A percentile compares a stretch with the other conserved stretches of the same genome.
phyloP scores from a whole-genome alignment of 768 basidiomycete genomes.

The Lactarius tabidus region DNA sequence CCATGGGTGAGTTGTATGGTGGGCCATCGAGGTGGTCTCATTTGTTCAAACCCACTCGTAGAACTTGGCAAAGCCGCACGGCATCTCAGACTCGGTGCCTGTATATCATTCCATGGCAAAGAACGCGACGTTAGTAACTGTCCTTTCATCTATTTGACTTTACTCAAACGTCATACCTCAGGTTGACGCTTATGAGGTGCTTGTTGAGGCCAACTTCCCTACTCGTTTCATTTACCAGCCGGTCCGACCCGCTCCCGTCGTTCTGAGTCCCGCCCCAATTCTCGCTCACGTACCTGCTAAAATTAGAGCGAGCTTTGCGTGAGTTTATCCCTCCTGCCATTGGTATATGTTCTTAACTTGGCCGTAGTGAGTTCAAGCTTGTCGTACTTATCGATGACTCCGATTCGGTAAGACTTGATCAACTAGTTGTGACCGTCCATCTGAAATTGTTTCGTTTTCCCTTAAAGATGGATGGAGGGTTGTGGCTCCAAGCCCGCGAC shows the following conservation, averaged over 20 bases:
- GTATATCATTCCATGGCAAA: constrained; percentile 35
- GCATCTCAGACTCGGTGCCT: constrained; percentile 32
- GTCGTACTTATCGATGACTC: constrained; percentile 42
- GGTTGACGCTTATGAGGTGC: constrained; percentile 35
- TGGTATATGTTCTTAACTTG: not conserved
- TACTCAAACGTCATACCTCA: constrained; percentile 10
- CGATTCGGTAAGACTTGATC: constrained; percentile 32
- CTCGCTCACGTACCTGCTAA: not conserved
- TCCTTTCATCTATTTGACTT: not conserved
- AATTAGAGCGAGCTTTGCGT: constrained; percentile 7
- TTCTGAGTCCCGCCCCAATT: too few species aligned
- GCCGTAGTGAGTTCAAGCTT: constrained; percentile 38
- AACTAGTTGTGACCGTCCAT: not conserved
- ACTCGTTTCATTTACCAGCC: constrained; percentile 7
- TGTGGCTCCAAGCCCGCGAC: constrained; percentile 40
- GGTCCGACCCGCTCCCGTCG: not conserved
- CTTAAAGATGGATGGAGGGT: constrained; percentile 38
- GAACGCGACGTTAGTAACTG: constrained; percentile 31
- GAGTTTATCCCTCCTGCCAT: not conserved
- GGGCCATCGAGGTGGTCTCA: not conserved
- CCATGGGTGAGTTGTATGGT: constrained; percentile 17
- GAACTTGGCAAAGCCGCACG: constrained; percentile 36
- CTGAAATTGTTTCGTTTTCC: not conserved
- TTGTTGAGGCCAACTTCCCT: constrained; percentile 32
- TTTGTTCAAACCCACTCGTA: constrained; percentile 10